Evolutionary conservation across 1,139 yeast species (phyloP).

Genomic region (Nakaseomyces uthaithaninus): DNA sequence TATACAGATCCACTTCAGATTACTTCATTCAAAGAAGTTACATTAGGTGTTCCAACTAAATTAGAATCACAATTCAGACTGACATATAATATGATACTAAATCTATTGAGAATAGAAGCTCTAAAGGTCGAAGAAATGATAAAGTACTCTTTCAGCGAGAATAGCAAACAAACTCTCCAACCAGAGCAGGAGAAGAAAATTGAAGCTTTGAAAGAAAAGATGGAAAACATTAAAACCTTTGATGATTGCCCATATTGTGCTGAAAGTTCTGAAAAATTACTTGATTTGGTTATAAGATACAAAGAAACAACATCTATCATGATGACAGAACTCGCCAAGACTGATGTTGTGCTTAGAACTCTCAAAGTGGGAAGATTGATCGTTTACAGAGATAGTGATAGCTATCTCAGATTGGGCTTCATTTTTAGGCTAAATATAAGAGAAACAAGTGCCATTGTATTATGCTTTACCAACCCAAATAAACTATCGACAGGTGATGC

Average conservation of each 20-base stretch:
- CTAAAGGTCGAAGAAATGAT: slow-evolving; percentile 95
- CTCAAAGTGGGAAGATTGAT: slow-evolving; percentile 53
- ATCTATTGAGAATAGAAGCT: slow-evolving; percentile 85
- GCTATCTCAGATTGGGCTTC: slow-evolving; percentile 45
- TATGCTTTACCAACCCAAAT: slow-evolving; percentile 27
- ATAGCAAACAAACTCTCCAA: slow-evolving; percentile 71
- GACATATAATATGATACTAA: slow-evolving; percentile 92
- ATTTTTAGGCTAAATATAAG: slow-evolving; percentile 39
- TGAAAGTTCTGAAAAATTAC: slow-evolving; percentile 39
- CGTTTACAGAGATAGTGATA: slow-evolving; percentile 45
- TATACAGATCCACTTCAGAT: slow-evolving; percentile 62
- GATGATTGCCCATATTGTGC: slow-evolving; percentile 36
- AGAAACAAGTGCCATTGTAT: slow-evolving; percentile 30
- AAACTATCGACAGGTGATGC: slow-evolving; percentile 26
- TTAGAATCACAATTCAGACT: slow-evolving; percentile 84
- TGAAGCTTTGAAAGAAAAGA: slow-evolving; percentile 42
- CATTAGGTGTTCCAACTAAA: slow-evolving; percentile 82
- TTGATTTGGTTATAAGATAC: slow-evolving; percentile 41
- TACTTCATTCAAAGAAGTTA: slow-evolving; percentile 60
- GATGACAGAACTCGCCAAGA: slow-evolving; percentile 40
- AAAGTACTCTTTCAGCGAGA: slow-evolving; percentile 89
- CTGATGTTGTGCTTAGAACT: slow-evolving; percentile 42
- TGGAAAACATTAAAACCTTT: slow-evolving; percentile 35
- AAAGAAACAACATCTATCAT: slow-evolving; percentile 40
- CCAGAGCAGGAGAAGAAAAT: slow-evolving; percentile 79